Base-by-base conservation (phyloP, 768 basidiomycete species). In the Paxillus ammoniavirescens region DNA sequence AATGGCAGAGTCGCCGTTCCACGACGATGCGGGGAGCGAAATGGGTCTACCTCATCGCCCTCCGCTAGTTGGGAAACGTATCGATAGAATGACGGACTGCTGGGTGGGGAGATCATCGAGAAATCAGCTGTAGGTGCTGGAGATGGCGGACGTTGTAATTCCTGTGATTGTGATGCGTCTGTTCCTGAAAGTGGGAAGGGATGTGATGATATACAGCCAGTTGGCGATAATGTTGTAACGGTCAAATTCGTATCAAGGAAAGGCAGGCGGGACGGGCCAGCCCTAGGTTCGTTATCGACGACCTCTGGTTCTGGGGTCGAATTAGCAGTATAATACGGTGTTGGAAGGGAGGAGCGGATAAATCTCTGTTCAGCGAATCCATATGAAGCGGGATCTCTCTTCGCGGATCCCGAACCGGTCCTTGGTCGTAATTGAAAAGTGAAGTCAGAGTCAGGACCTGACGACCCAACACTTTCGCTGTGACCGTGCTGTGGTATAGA, bases 61-160 rank as follows among this genome's bases (percentile, higher is more conserved):
- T 60, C 60, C 7, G 49, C 54, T 13, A 66, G 64, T 26, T 62
- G 63, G 41, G 70, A 70, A n/a, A 64, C 46, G 40, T 66, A 66
- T 42, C 73, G 70, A 30, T 69, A 60, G 15, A 67, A 64, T 0
- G 73, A 64, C 23, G 71, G 71, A 15, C 65, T 66, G 42, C 66
- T 72, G 15, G 75, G 76, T 50, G 74, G 75, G 18, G 71, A 75
- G 46, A 80, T 70, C 49, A 80, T 69, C 31, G 77, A 79, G 49
- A 74, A 80, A 52, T 80, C 78, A 15, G 74, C 72, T 26, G 74
- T 77, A 13, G 68, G 73, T 0, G 76, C 54, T 15, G 78, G 79
- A 15, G 79, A 81, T 21, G 76, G 66, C 5, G 78, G 75, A 36
- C 76, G 71, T 13, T 65, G 47, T 17, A 49, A 23, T 38, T 47